Evolutionary conservation across 2,329 filamentous ascomycete genomes (phyloP), one percentile per base, ranked within the genome.

Genomic region (Clonostachys byssicola): DNA sequence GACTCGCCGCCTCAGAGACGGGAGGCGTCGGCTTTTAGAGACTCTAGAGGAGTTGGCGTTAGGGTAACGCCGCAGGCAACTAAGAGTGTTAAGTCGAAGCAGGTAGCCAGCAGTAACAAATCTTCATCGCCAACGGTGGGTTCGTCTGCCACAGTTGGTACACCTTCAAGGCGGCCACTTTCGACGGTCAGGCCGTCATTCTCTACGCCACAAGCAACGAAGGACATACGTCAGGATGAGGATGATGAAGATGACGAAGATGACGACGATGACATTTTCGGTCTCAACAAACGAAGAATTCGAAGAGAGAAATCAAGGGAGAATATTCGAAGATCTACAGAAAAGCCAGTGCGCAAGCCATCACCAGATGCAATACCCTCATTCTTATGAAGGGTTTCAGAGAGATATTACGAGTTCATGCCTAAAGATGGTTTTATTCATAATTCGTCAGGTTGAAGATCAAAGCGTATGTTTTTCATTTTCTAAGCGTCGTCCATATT

Each of bases 401-500:
- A 40, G 38, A 14, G 12, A 40, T n/a, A n/a, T n/a, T 18, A 40
- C 38, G 17, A 40, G 38, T n/a, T 18, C n/a, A n/a, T n/a, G n/a
- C 38, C n/a, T n/a, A 18, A n/a, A 12, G n/a, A 40, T n/a, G 17
- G 38, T 40, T 18, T 40, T n/a, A n/a, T 40, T 40, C 17, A 8
- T 40, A n/a, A 9, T 40, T 40, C 17, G n/a, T n/a, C 38, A n/a
- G 38, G 17, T 40, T 10, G 23, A 30, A 30, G 42, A 53, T 51
- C 47, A 44, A 33, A 33, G 16, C 18, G 38, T 23, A 46, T 44
- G 20, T 40, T 17, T 17, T 46, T 35, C 23, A 30, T 30, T 30
- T 30, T 51, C 43, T 48, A 54, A n/a, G 66, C 67, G 48, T 86
- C 82, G 52, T 81, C 68, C 71, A 95, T 83, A 42, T 79, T 84